Conservation (phyloP, 768 basidiomycete species). For the Gymnopilus junonius region DNA sequence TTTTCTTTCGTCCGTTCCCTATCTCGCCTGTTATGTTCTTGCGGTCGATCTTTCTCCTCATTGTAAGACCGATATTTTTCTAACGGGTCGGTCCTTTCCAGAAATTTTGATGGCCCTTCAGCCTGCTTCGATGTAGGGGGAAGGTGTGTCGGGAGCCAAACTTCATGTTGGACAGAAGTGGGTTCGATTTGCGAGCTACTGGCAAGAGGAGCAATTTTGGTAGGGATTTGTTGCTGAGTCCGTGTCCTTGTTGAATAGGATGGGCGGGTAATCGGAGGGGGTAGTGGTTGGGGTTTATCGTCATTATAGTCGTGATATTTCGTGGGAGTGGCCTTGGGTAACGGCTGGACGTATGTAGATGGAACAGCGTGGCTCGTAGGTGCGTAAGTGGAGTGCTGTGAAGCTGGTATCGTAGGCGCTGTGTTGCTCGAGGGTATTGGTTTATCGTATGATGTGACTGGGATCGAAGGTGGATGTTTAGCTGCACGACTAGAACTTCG, state of each 20-base stretch:
- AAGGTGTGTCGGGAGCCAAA: constrained; percentile 25
- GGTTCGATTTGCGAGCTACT: constrained; percentile 16
- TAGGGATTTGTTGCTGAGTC: constrained; percentile 13
- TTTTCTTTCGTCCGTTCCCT: constrained; percentile 25
- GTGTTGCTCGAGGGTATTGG: constrained; percentile 12
- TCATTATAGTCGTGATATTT: constrained; percentile 20
- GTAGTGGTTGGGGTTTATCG: constrained; percentile 17
- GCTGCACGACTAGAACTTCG: constrained; percentile 33
- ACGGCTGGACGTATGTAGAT: constrained; percentile 11
- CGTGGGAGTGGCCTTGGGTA: constrained; percentile 21
- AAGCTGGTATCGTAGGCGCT: constrained; percentile 10
- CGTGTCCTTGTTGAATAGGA: constrained; percentile 13
- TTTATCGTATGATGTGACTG: constrained; percentile 13
- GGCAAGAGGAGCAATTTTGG: constrained; percentile 13
- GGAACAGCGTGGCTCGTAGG: constrained; percentile 16
- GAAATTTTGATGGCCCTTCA: constrained; percentile 16
- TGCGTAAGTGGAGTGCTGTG: constrained; percentile 18
- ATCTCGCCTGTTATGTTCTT: constrained; percentile 16
- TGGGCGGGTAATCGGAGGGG: constrained; percentile 13
- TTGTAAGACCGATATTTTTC: constrained; percentile 14
- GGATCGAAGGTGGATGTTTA: constrained; percentile 17
- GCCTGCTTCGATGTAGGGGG: constrained; percentile 23
- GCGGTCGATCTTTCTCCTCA: constrained; percentile 14
- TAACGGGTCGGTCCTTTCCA: constrained; percentile 12
- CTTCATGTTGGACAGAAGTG: constrained; percentile 21